Percentiles rank a stretch among this genome's conserved stretches.
Evolutionary conservation across 2,329 filamentous ascomycete species (phyloP).

Genomic region (Aspergillus aculeatinus): DNA sequence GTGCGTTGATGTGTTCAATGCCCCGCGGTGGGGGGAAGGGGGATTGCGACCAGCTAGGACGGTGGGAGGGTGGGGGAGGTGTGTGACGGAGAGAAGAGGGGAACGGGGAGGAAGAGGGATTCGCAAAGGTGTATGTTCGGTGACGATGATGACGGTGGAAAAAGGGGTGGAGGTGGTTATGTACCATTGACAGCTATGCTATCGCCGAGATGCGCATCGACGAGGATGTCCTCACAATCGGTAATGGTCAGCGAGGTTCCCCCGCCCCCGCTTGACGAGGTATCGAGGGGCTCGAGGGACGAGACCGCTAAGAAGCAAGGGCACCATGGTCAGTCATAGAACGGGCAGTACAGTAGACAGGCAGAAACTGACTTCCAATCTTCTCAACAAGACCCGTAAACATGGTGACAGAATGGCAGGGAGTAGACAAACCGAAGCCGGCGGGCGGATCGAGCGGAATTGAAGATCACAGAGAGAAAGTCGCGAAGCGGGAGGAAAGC

Average conservation of each 20-base stretch:
- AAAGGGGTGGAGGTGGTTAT: background rate
- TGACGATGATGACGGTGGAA: background rate
- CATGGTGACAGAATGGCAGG: slow-evolving; percentile 54
- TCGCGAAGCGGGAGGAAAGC: slow-evolving; percentile 1
- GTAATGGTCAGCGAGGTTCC: slow-evolving; percentile 89
- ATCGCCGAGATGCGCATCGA: slow-evolving; percentile 82
- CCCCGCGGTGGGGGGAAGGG: background rate
- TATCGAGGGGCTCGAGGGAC: slow-evolving; percentile 75
- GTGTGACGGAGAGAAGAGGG: background rate
- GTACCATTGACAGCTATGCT: slow-evolving; percentile 89
- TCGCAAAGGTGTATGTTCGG: no score
- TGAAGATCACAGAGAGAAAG: slow-evolving; percentile 1
- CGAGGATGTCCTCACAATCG: slow-evolving; percentile 72
- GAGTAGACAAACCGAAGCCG: background rate
- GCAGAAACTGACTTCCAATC: slow-evolving; percentile 72
- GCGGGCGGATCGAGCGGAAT: slow-evolving; percentile 7
- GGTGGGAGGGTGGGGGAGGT: background rate
- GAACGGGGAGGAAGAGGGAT: no score
- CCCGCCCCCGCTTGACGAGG: slow-evolving; percentile 66
- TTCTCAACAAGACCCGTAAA: slow-evolving; percentile 94
- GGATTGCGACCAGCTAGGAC: no score
- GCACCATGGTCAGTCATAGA: background rate
- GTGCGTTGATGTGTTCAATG: no score
- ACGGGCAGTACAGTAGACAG: slow-evolving; percentile 10
- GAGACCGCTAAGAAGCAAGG: slow-evolving; percentile 65